phyloP scores from a whole-genome alignment of 2,329 filamentous ascomycete species.

The Talaromyces islandicus region DNA sequence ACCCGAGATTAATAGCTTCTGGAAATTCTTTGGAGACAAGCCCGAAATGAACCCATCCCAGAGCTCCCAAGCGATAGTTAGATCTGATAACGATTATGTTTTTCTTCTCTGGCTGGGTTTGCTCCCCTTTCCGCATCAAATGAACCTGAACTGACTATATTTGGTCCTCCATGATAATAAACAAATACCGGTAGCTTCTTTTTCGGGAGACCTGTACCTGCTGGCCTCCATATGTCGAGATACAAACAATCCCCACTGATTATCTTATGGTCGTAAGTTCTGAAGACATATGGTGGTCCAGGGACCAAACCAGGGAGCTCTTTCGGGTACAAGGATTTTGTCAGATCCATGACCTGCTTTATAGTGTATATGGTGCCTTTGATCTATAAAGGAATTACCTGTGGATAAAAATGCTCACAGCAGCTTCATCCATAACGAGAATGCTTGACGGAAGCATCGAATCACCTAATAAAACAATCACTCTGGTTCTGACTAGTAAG shows the following conservation, averaged over 20 bases:
- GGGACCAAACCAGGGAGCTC: not conserved
- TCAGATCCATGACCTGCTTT: not conserved
- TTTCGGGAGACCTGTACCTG: not conserved
- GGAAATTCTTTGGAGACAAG: not conserved
- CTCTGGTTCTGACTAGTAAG: too few species aligned
- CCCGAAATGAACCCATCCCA: conserved; percentile 12
- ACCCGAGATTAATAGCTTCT: conserved; percentile 13
- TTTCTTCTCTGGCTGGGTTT: not conserved
- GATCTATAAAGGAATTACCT: too few species aligned
- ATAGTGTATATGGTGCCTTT: not conserved
- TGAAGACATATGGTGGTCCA: not conserved
- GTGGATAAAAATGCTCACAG: too few species aligned
- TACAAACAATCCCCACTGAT: not conserved
- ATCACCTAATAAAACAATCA: too few species aligned
- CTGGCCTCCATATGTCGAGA: not conserved
- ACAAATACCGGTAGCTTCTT: not conserved
- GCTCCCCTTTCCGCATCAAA: not conserved
- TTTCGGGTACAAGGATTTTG: not conserved
- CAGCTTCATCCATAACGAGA: too few species aligned
- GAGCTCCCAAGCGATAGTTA: conserved; percentile 20
- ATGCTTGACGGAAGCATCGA: too few species aligned
- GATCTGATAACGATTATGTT: conserved; percentile 12
- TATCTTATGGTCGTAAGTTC: not conserved
- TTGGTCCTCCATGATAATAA: not conserved
- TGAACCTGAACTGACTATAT: not conserved